Percentiles rank a stretch among this genome's conserved stretches.
These are phyloP conservation scores for Arabidopsis lyrata DNA, from an alignment of 441 rosid genomes.

Conservation along the genomic window DNA sequence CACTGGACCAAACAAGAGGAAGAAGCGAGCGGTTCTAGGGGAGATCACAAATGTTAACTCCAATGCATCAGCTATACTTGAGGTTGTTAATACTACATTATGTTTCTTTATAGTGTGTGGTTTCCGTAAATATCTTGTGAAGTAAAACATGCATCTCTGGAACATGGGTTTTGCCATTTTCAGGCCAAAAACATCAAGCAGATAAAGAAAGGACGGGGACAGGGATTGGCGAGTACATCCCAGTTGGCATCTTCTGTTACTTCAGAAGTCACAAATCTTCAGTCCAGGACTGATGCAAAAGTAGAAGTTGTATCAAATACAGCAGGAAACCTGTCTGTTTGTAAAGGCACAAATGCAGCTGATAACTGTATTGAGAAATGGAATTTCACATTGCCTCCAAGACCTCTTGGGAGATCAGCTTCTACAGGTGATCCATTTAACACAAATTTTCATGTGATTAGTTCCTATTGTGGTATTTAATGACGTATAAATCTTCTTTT, in stretches of 20 bases:
- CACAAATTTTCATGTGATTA: conserved; percentile 2
- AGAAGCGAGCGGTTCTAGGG: conserved; percentile 66
- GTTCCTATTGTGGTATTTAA: background rate
- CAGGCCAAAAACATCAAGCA: conserved; percentile 42
- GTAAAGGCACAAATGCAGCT: conserved; percentile 30
- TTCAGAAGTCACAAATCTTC: conserved; percentile 41
- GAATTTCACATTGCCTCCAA: conserved; percentile 38
- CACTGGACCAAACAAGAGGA: conserved; percentile 54
- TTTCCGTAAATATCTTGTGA: conserved; percentile 28
- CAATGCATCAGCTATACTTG: conserved; percentile 54
- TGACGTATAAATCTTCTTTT: conserved; percentile 29
- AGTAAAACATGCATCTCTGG: conserved; percentile 24
- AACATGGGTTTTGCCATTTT: conserved; percentile 14
- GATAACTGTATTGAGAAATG: conserved; percentile 29
- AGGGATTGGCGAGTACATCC: conserved; percentile 18
- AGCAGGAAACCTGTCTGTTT: conserved; percentile 23
- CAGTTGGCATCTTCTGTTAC: conserved; percentile 36
- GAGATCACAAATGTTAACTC: conserved; percentile 74
- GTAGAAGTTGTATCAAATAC: conserved; percentile 28
- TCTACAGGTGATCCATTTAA: conserved; percentile 32
- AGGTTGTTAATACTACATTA: conserved; percentile 60
- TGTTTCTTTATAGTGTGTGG: conserved; percentile 19
- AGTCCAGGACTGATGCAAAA: conserved; percentile 28
- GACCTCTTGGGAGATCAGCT: conserved; percentile 34
- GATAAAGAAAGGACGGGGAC: conserved; percentile 21